Conservation (phyloP, 2,329 filamentous ascomycete species). For the Colletotrichum zoysiae region DNA sequence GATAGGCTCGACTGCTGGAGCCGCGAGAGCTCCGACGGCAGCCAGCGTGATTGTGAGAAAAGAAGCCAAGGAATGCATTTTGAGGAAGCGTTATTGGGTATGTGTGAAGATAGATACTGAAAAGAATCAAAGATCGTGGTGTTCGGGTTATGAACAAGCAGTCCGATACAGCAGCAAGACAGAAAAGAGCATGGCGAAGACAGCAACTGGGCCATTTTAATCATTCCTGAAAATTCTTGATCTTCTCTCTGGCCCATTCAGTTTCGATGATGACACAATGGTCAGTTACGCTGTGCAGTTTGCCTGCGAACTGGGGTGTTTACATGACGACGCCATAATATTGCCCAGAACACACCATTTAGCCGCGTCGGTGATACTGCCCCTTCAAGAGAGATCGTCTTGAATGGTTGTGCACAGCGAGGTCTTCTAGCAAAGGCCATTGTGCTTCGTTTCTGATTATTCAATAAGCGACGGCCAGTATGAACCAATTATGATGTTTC, state of each 20-base stretch:
- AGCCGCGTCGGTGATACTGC: slow-evolving; percentile 18
- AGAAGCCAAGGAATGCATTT: slow-evolving; percentile 36
- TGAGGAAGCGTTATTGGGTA: neutral
- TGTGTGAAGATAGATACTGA: slow-evolving; percentile 21
- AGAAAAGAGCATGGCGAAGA: neutral
- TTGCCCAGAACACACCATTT: slow-evolving; percentile 29
- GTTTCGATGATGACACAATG: slow-evolving; percentile 14
- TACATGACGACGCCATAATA: slow-evolving; percentile 5
- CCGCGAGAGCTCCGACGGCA: slow-evolving; percentile 36
- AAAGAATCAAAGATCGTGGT: slow-evolving; percentile 30
- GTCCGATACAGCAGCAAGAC: slow-evolving; percentile 12
- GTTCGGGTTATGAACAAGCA: slow-evolving; percentile 18
- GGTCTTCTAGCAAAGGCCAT: neutral
- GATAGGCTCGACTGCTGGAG: slow-evolving; percentile 28
- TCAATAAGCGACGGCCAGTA: slow-evolving; percentile 7
- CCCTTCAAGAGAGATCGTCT: neutral
- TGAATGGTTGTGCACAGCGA: neutral
- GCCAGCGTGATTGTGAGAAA: slow-evolving; percentile 37
- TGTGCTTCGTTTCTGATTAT: neutral
- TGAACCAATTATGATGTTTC: slow-evolving; percentile 21
- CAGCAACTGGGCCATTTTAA: slow-evolving; percentile 11
- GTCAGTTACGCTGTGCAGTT: slow-evolving; percentile 11
- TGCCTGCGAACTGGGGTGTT: slow-evolving; percentile 7
- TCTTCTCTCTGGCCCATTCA: neutral
- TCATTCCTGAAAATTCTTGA: neutral